phyloP scores from a whole-genome alignment of 805 yeast species.

The Yamadazyma endophytica region DNA sequence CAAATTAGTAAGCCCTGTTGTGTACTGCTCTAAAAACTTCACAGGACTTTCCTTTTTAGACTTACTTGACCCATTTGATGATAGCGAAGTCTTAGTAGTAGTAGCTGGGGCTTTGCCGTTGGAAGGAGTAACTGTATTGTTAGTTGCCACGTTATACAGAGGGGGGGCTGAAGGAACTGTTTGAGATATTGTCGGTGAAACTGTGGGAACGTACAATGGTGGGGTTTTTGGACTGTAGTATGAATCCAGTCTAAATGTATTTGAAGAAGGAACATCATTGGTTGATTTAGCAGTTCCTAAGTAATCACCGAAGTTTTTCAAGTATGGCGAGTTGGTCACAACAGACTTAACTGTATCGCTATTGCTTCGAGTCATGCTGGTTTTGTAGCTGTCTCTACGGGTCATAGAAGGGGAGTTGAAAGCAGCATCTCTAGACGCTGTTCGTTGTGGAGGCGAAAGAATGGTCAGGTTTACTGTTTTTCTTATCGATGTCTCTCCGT shows the following conservation, averaged over 20 bases:
- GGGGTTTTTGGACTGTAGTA: too few relatives aligned
- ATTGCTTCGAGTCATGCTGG: background rate
- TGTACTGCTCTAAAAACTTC: conserved; percentile 31
- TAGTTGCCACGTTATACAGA: background rate
- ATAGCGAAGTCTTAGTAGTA: background rate
- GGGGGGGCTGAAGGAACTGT: background rate
- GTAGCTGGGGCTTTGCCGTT: background rate
- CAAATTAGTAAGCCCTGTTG: conserved; percentile 72
- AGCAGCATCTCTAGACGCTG: conserved; percentile 13
- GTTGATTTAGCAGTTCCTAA: conserved; percentile 23
- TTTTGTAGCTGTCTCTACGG: conserved; percentile 3
- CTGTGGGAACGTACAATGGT: too few relatives aligned
- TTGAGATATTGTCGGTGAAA: background rate
- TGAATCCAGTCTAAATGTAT: conserved; percentile 6
- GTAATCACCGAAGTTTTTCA: conserved; percentile 28
- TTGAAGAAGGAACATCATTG: conserved; percentile 15
- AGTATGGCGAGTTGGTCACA: conserved; percentile 17
- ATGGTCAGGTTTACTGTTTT: conserved; percentile 11
- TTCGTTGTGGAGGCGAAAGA: conserved; percentile 16
- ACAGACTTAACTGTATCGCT: conserved; percentile 8
- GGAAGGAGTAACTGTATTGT: background rate
- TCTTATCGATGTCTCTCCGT: conserved; percentile 22
- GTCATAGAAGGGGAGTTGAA: conserved; percentile 5
- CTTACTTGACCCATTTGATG: background rate
- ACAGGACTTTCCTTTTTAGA: conserved; percentile 6